These are phyloP conservation scores for Exophiala sideris DNA, from an alignment of 2,329 filamentous ascomycete species.

Conservation along the genomic window DNA sequence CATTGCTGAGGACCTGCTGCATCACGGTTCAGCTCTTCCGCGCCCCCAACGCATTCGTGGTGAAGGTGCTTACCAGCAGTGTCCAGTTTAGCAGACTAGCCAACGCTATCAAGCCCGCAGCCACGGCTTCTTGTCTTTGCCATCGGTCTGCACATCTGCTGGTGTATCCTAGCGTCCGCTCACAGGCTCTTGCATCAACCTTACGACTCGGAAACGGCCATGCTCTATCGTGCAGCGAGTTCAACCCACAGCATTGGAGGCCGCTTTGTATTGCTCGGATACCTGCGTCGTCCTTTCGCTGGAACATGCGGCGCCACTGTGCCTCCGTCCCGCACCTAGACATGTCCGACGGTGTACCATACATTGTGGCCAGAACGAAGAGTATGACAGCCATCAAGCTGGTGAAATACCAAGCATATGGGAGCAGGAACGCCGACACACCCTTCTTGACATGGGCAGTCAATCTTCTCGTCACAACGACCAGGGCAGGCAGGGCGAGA, in stretches of 20 bases:
- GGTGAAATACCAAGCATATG: constrained; percentile 13
- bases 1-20: not conserved
- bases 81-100: constrained; percentile 16
- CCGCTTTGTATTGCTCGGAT: constrained; percentile 36
- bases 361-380: constrained; percentile 32
- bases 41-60: not conserved
- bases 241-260: constrained; percentile 36
- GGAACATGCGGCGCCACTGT: constrained; percentile 34
- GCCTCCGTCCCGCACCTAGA: constrained; percentile 32
- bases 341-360: constrained; percentile 30
- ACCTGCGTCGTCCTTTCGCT: constrained; percentile 31
- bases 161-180: constrained; percentile 32
- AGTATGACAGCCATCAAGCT: constrained; percentile 31
- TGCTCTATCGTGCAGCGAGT: constrained; percentile 36
- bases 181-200: constrained; percentile 34
- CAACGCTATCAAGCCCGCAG: constrained; percentile 30
- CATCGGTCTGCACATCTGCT: constrained; percentile 33
- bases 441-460: not conserved
- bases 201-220: constrained; percentile 37
- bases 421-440: not conserved
- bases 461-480: not conserved
- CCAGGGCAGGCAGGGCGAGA: not conserved
- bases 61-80: constrained; percentile 11
- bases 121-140: constrained; percentile 30
- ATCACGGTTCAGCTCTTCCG: not conserved